These are phyloP conservation scores for Suhomyces bribrorum DNA, from an alignment of 1,139 yeast species.

Conservation along the genomic window DNA sequence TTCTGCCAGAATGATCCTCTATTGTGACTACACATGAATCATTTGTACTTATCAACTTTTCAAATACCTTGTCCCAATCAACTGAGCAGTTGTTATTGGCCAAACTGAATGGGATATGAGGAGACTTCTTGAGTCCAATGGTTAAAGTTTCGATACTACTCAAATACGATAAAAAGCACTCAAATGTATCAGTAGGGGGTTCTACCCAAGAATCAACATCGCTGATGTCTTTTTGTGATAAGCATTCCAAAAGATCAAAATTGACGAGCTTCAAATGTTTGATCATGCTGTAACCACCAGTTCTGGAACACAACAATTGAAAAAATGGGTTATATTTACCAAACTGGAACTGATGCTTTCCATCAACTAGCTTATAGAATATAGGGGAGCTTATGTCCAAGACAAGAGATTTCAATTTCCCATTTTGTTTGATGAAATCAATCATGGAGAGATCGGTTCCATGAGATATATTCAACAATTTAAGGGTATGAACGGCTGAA, in stretches of 20 bases:
- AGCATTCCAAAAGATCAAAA: conserved; percentile 36
- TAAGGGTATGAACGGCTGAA: conserved; percentile 34
- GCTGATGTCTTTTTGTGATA: conserved; percentile 22
- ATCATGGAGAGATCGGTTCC: conserved; percentile 51
- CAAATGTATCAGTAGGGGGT: conserved; percentile 26
- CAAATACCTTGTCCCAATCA: conserved; percentile 35
- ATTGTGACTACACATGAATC: conserved; percentile 24
- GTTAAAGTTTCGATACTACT: conserved; percentile 28
- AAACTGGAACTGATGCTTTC: conserved; percentile 31
- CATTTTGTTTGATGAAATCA: conserved; percentile 35
- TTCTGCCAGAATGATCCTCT: conserved; percentile 13
- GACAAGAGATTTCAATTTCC: conserved; percentile 32
- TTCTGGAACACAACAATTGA: conserved; percentile 42
- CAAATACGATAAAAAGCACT: conserved; percentile 28
- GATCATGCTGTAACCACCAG: conserved; percentile 35
- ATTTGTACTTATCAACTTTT: conserved; percentile 25
- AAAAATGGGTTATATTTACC: conserved; percentile 43
- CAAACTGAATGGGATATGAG: background rate
- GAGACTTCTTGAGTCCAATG: conserved; percentile 23
- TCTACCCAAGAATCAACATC: conserved; percentile 16
- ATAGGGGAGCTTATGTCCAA: conserved; percentile 53
- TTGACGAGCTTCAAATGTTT: conserved; percentile 30
- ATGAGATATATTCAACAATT: conserved; percentile 38
- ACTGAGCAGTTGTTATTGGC: background rate
- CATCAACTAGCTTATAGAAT: conserved; percentile 32